These are phyloP conservation scores for Yarrowia keelungensis DNA, from an alignment of 805 yeast species.

Conservation along the genomic window DNA sequence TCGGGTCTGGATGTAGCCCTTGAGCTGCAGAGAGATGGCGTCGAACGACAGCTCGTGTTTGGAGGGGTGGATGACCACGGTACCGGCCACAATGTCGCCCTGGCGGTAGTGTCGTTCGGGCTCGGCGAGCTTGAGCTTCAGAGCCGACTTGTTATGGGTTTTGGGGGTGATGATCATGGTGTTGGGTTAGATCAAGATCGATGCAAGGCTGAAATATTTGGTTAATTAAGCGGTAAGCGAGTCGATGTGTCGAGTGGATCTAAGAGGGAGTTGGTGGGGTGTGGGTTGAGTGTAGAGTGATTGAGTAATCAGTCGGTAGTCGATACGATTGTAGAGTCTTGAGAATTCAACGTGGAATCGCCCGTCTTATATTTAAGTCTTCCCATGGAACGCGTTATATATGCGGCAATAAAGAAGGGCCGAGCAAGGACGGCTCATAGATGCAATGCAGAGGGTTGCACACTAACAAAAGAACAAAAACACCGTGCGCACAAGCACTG, in stretches of 20 bases:
- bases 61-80: conserved; percentile 33
- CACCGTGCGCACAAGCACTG: neutral
- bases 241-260: too few relatives aligned
- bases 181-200: conserved; percentile 14
- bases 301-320: conserved; percentile 5
- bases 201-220: conserved; percentile 16
- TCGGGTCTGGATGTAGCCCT: conserved; percentile 38
- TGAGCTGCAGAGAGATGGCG: conserved; percentile 38
- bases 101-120: conserved; percentile 37
- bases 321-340: too few relatives aligned
- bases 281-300: neutral
- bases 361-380: conserved; percentile 18
- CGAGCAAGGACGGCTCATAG: conserved; percentile 37
- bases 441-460: conserved; percentile 32
- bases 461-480: conserved; percentile 9
- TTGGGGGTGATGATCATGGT: conserved; percentile 35
- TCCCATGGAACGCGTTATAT: conserved; percentile 28
- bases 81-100: conserved; percentile 28
- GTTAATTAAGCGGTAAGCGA: too few relatives aligned
- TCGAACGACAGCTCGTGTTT: conserved; percentile 29
- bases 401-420: conserved; percentile 36
- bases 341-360: too few relatives aligned
- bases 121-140: conserved; percentile 34
- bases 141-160: conserved; percentile 36
- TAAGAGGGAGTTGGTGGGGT: neutral